These are phyloP conservation scores for Mixia osmundae DNA, from an alignment of 1,284 basidiomycete species.

Conservation along the genomic window DNA sequence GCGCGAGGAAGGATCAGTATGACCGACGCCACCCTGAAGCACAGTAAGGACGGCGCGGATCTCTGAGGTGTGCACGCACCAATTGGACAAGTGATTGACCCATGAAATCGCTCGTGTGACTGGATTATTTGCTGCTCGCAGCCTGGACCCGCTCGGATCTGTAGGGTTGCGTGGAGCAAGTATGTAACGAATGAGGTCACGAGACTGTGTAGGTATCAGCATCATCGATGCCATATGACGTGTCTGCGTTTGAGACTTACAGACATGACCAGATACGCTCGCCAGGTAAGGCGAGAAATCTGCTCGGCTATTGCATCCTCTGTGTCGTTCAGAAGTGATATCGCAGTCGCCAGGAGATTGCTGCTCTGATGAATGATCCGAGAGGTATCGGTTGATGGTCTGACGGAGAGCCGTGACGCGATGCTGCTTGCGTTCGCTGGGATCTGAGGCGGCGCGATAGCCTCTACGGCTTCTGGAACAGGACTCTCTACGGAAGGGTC, in stretches of 20 bases:
- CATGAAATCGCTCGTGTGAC: slow-evolving; percentile 16
- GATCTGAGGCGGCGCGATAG: no score
- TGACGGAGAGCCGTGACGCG: no score
- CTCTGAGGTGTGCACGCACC: slow-evolving; percentile 8
- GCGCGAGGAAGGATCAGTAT: slow-evolving; percentile 17
- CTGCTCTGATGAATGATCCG: no score
- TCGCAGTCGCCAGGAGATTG: no score
- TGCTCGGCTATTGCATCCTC: slow-evolving; percentile 12
- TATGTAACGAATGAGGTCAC: slow-evolving; percentile 20
- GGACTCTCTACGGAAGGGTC: no score
- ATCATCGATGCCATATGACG: neutral
- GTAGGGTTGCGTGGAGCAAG: slow-evolving; percentile 17
- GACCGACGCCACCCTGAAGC: slow-evolving; percentile 16
- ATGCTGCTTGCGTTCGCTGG: no score
- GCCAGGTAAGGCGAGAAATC: slow-evolving; percentile 19
- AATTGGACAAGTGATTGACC: slow-evolving; percentile 17
- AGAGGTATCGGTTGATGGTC: no score
- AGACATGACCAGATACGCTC: slow-evolving; percentile 14
- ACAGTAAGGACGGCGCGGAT: neutral
- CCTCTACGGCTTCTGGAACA: no score
- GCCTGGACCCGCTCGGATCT: slow-evolving; percentile 11
- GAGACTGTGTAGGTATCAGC: slow-evolving; percentile 11
- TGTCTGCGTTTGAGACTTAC: slow-evolving; percentile 7
- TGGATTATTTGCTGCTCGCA: slow-evolving; percentile 12
- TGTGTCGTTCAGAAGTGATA: no score